Conservation (phyloP, 305 asterid species). For the Fraxinus ornus region DNA sequence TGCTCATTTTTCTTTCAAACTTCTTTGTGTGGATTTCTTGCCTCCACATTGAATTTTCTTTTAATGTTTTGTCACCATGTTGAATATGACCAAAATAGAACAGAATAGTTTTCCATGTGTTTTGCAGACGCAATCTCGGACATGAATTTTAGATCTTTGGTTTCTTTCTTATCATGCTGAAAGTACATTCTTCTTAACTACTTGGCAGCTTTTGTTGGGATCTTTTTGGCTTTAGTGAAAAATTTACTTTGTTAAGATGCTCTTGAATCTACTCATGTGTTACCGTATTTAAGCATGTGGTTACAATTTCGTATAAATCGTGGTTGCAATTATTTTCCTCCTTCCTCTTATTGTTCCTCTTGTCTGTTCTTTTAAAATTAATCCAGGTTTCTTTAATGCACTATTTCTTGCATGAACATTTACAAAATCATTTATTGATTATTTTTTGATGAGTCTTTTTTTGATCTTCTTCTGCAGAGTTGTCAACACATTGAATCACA, state of each 20-base stretch:
- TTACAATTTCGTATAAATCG: not conserved
- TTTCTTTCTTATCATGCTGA: not conserved
- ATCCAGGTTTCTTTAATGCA: not conserved
- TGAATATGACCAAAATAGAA: not conserved
- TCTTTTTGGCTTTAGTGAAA: not conserved
- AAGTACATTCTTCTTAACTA: not conserved
- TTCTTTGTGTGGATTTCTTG: not conserved
- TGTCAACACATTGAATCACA: slow-evolving; percentile 85
- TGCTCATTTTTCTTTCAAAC: not conserved
- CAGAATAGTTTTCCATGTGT: not conserved
- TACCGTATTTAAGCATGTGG: not conserved
- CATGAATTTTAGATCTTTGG: not conserved
- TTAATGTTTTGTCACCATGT: not conserved
- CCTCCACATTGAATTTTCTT: not conserved
- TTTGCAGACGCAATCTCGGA: not conserved
- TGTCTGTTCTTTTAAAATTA: not conserved
- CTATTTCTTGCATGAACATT: not conserved
- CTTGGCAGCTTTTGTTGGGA: not conserved
- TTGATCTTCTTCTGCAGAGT: slow-evolving; percentile 47
- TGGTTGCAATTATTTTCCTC: not conserved
- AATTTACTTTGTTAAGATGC: not conserved
- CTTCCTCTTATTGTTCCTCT: not conserved
- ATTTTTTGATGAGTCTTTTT: slow-evolving; percentile 22
- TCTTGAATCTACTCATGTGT: not conserved
- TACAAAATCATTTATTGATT: slow-evolving; percentile 17